phyloP scores from a whole-genome alignment of 129 eudicot genomes.

The Cynara cardunculus region DNA sequence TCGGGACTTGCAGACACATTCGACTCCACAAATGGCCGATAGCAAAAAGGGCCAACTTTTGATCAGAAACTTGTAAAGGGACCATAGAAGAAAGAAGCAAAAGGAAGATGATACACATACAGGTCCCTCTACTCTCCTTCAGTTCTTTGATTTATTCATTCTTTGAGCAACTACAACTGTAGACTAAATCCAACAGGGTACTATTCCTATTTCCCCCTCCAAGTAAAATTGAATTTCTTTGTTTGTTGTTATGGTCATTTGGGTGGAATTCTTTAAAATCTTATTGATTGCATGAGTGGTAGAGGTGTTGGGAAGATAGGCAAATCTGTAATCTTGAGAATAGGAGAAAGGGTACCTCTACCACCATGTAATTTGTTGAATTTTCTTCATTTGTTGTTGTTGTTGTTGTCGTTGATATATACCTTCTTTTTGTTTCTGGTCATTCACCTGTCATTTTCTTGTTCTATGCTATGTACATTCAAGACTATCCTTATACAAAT shows the following conservation, averaged over 20 bases:
- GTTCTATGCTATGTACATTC: constrained; percentile 12
- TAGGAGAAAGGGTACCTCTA: neutral
- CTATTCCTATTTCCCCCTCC: neutral
- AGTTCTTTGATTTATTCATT: constrained; percentile 29
- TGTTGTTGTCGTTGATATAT: constrained; percentile 9
- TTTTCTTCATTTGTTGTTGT: constrained; percentile 6
- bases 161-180: constrained; percentile 3
- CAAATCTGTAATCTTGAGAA: constrained; percentile 5
- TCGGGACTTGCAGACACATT: constrained; percentile 22
- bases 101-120: neutral
- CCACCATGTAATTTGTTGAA: constrained; percentile 3
- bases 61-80: neutral
- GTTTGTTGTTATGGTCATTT: constrained; percentile 7
- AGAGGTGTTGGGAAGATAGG: constrained; percentile 1
- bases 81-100: neutral
- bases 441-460: neutral
- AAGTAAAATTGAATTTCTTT: neutral
- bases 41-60: constrained; percentile 4
- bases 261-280: constrained; percentile 14
- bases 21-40: constrained; percentile 37
- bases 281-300: constrained; percentile 1
- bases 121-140: neutral
- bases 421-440: neutral
- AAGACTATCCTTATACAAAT: neutral
- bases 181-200: neutral